phyloP scores from a whole-genome alignment of 805 yeast species.

The Candida koratica region DNA sequence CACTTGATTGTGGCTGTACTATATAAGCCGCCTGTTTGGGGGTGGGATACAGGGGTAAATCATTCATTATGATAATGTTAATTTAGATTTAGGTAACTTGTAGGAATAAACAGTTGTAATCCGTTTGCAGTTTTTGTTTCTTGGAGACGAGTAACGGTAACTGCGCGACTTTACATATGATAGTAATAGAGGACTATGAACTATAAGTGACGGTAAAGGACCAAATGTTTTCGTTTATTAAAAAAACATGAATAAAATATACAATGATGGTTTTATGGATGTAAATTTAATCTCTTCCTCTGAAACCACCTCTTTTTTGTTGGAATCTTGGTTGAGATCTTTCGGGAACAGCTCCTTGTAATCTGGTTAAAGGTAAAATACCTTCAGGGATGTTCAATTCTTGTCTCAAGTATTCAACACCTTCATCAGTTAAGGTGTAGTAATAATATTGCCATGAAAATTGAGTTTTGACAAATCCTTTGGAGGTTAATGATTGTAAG shows the following conservation, averaged over 20 bases:
- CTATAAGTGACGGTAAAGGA: not conserved
- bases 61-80: conserved; percentile 23
- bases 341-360: conserved; percentile 89
- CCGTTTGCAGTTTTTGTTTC: no score
- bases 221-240: conserved; percentile 15
- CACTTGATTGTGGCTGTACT: conserved; percentile 16
- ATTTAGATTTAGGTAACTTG: no score
- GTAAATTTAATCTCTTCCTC: conserved; percentile 51
- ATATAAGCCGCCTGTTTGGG: conserved; percentile 42
- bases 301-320: conserved; percentile 49
- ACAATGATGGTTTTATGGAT: conserved; percentile 8
- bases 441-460: conserved; percentile 99
- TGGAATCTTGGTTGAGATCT: conserved; percentile 51
- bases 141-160: conserved; percentile 4
- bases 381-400: conserved; percentile 98
- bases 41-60: conserved; percentile 43
- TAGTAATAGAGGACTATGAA: not conserved
- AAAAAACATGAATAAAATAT: conserved; percentile 16
- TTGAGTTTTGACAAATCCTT: conserved; percentile 99
- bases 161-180: not conserved
- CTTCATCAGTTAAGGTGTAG: conserved; percentile 99
- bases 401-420: conserved; percentile 97
- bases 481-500: conserved; percentile 97
- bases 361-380: conserved; percentile 97
- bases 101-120: not conserved